Percentiles rank a stretch among this genome's conserved stretches.
Evolutionary conservation across 164 flowering plant genomes (phyloP).

Genomic region (Umbilicus rupestris): DNA sequence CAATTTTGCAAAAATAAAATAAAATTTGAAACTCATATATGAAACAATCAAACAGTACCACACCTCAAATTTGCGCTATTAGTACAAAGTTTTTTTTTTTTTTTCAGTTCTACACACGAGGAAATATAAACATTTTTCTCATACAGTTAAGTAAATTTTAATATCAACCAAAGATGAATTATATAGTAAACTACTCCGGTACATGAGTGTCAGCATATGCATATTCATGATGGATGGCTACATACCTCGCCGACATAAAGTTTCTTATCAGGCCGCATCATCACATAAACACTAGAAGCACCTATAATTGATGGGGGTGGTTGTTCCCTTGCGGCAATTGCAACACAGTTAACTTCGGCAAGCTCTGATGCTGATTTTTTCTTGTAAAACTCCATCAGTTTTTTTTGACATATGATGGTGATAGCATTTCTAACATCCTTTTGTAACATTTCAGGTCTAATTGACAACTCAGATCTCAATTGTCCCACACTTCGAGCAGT

Average conservation of each 20-base stretch:
- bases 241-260: conserved; percentile 86
- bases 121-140: too few species aligned
- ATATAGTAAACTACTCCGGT: too few species aligned
- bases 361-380: conserved; percentile 23
- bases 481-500: conserved; percentile 4
- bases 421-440: conserved; percentile 45
- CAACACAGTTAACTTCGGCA: conserved; percentile 39
- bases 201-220: not conserved
- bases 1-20: too few species aligned
- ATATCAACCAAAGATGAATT: too few species aligned
- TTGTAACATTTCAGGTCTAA: conserved; percentile 17
- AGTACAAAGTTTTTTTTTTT: too few species aligned
- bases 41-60: too few species aligned
- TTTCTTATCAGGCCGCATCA: conserved; percentile 64
- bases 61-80: too few species aligned
- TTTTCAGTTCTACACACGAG: too few species aligned
- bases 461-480: conserved; percentile 12
- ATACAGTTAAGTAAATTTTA: too few species aligned
- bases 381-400: conserved; percentile 39
- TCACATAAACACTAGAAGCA: conserved; percentile 75
- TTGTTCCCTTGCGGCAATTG: conserved; percentile 51
- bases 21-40: too few species aligned
- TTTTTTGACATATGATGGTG: conserved; percentile 43
- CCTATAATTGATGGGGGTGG: conserved; percentile 93
- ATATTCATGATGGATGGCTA: not conserved